Percentiles rank a stretch among this genome's conserved stretches.
These are phyloP conservation scores for Pogostemon cablin DNA, from an alignment of 257 asterid genomes.

Conservation along the genomic window DNA sequence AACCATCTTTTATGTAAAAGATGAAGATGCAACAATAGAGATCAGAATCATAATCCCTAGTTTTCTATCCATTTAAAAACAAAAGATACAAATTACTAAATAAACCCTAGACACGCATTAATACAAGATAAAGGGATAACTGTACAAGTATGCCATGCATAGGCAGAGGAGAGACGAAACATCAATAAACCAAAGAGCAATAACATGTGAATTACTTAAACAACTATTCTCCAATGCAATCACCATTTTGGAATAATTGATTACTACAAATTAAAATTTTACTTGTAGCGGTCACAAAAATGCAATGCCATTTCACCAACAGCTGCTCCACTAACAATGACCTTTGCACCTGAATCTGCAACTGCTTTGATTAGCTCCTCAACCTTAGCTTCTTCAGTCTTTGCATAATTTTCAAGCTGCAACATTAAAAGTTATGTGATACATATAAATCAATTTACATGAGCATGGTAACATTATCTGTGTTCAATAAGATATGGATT, in stretches of 20 bases:
- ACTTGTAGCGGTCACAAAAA: slow-evolving; percentile 97
- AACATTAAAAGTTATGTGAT: slow-evolving; percentile 2
- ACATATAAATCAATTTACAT: not conserved
- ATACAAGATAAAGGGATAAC: not conserved
- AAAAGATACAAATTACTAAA: too few relatives aligned
- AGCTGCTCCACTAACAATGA: slow-evolving; percentile 88
- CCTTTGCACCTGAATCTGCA: slow-evolving; percentile 97
- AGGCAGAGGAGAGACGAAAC: slow-evolving; percentile 2
- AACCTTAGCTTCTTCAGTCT: slow-evolving; percentile 91
- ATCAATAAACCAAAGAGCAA: not conserved
- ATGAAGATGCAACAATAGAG: too few relatives aligned
- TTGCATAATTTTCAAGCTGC: slow-evolving; percentile 93
- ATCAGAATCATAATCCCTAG: too few relatives aligned
- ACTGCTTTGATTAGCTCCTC: slow-evolving; percentile 92
- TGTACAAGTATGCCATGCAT: not conserved
- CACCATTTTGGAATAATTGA: slow-evolving; percentile 8
- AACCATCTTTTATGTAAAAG: too few relatives aligned
- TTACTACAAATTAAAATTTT: slow-evolving; percentile 27
- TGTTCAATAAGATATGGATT: too few relatives aligned
- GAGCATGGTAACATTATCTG: too few relatives aligned
- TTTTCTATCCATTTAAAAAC: too few relatives aligned
- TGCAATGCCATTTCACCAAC: slow-evolving; percentile 99
- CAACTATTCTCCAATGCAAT: slow-evolving; percentile 8
- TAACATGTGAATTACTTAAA: slow-evolving; percentile 8
- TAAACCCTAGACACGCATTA: not conserved